These are phyloP conservation scores for Cordyceps farinosa DNA, from an alignment of 2,329 filamentous ascomycete genomes.

Conservation along the genomic window DNA sequence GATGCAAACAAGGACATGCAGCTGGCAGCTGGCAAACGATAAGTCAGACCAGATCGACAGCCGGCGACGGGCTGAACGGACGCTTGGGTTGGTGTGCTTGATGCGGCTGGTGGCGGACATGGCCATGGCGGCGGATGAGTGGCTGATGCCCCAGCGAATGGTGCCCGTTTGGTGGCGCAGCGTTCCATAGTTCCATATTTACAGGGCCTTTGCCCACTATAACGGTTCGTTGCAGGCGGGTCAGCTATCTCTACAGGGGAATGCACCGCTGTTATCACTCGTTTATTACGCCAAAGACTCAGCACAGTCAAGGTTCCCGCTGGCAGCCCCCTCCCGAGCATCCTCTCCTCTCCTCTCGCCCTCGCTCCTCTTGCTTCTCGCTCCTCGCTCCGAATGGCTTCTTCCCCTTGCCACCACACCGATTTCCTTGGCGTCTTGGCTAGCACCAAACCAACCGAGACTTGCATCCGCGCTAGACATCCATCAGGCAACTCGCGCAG, in stretches of 20 bases:
- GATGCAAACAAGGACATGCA: not conserved
- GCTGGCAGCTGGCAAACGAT: not conserved
- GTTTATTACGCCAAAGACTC: not conserved
- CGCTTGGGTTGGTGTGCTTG: too few species aligned
- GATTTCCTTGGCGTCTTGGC: not conserved
- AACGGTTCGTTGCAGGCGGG: not conserved
- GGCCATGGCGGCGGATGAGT: not conserved
- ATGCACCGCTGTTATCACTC: not conserved
- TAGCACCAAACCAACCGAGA: slow-evolving; percentile 1
- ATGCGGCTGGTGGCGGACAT: not conserved
- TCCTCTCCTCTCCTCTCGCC: not conserved
- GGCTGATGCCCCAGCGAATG: not conserved
- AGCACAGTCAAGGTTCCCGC: not conserved
- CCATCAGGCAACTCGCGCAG: not conserved
- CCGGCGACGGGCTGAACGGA: not conserved
- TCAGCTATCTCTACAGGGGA: not conserved
- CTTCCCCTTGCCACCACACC: not conserved
- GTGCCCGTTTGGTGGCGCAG: not conserved
- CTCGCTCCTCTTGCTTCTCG: not conserved
- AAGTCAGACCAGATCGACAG: slow-evolving; percentile 4
- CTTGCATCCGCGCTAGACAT: not conserved
- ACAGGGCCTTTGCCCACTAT: not conserved
- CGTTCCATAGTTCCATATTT: not conserved
- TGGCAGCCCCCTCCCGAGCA: not conserved
- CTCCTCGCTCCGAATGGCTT: not conserved